phyloP scores from a whole-genome alignment of 2,329 filamentous ascomycete species.

The Botrytis deweyae region DNA sequence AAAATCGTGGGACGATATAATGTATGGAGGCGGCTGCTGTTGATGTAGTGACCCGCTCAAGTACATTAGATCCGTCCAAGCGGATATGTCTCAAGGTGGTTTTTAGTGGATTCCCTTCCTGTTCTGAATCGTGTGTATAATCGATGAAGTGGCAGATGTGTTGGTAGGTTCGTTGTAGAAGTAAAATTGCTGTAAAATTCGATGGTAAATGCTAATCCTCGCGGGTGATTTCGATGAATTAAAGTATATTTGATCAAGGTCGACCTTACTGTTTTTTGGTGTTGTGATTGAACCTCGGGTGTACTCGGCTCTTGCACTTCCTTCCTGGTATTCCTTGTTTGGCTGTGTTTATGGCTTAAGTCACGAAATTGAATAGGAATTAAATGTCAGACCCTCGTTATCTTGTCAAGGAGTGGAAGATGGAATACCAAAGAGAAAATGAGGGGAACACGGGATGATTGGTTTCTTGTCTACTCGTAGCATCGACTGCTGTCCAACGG shows the following conservation, averaged over 20 bases:
- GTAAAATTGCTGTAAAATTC: not conserved
- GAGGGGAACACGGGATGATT: not conserved
- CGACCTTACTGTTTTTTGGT: not conserved
- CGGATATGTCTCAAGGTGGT: not conserved
- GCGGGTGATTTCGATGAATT: not conserved
- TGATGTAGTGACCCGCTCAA: conserved; percentile 2
- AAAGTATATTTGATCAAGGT: not conserved
- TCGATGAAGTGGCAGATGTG: conserved; percentile 17
- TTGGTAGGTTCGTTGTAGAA: not conserved
- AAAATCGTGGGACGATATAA: conserved; percentile 1
- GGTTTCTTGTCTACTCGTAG: not conserved
- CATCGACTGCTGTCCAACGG: not conserved
- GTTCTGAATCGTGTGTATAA: not conserved
- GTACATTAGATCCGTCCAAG: conserved; percentile 1
- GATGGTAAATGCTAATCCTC: not conserved
- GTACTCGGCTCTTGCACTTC: conserved; percentile 10
- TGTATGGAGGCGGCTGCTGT: not conserved
- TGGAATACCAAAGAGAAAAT: not conserved
- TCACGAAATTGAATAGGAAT: not conserved
- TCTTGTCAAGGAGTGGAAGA: no score
- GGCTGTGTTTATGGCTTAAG: not conserved
- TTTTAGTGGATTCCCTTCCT: not conserved
- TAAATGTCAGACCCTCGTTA: not conserved
- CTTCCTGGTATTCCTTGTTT: conserved; percentile 12
- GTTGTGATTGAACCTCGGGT: conserved; percentile 8